Percentiles rank a stretch among this genome's conserved stretches.
Conservation (phyloP, 177 flowering plant genomes). For the Vitis hybrid region DNA sequence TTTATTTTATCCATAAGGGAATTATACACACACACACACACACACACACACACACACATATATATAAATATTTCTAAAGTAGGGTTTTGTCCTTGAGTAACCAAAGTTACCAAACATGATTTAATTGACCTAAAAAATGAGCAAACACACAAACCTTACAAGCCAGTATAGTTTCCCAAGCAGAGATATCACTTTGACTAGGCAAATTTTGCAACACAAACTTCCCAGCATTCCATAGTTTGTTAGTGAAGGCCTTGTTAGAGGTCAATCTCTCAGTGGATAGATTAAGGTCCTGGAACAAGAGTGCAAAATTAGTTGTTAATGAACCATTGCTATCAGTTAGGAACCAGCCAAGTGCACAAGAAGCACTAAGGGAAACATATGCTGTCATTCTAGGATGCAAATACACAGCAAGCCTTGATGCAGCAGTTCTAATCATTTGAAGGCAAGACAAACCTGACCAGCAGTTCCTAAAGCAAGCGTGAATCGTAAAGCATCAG, state of each 20-base stretch:
- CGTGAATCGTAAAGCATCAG: constrained; percentile 93
- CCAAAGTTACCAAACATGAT: not conserved
- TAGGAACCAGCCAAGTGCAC: not conserved
- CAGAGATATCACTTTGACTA: constrained; percentile 48
- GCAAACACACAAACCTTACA: constrained; percentile 51
- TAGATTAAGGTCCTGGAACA: constrained; percentile 83
- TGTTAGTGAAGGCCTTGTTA: constrained; percentile 95
- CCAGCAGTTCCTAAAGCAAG: constrained; percentile 94
- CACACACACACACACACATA: no score
- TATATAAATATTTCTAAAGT: no score
- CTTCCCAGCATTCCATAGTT: constrained; percentile 98
- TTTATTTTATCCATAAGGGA: not conserved
- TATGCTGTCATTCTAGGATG: not conserved
- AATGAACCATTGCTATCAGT: not conserved
- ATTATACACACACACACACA: no score
- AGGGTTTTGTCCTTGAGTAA: not conserved
- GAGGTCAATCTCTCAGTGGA: constrained; percentile 85
- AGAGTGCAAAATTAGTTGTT: constrained; percentile 6
- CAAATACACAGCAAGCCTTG: constrained; percentile 13
- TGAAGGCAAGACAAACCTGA: constrained; percentile 58
- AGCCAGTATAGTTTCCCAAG: constrained; percentile 58
- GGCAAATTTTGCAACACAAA: constrained; percentile 91
- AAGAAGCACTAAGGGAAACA: not conserved
- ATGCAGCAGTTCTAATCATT: constrained; percentile 8
- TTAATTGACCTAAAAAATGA: not conserved